Evolutionary conservation across 495 filamentous ascomycete species (phyloP), one percentile per base, ranked within the genome.

Genomic region (Jackrogersella multiformis): DNA sequence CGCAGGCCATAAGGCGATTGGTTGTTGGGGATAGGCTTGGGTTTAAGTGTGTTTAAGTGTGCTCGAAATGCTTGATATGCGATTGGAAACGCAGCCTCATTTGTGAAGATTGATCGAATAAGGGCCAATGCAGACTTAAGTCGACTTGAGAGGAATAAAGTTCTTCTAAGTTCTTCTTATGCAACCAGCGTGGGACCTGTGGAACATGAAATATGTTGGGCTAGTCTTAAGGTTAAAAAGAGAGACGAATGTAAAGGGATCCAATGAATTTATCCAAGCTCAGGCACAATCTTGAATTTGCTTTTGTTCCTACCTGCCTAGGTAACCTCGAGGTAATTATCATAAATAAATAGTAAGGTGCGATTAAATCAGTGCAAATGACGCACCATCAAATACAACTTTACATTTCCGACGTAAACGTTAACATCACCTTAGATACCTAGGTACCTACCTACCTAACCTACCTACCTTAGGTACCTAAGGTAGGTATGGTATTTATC

Each of bases 191-290:
- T 6, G 23, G 23, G 12, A 16, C 32, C 20, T 56, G 60, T 69
- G 61, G 66, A 60, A 46, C 42, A 53, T 53, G n/a, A n/a, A n/a
- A n/a, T n/a, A n/a, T 45, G 46, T 67, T 66, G 68, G 68, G 52
- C 61, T 64, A 62, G 51, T 64, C 63, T 30, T 49, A 56, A 42
- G 48, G 54, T 59, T 58, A 18, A 61, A 51, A 45, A 59, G 52
- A 24, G 46, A 61, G 45, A 45, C 53, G 35, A 21, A 41, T 45
- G 9, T 18, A 0, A n/a, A 30, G 49, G 41, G 38, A 21, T 32
- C 52, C 57, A 56, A 46, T 69, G 34, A 24, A n/a, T 61, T 46
- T 26, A 13, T 46, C 13, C 42, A 30, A 46, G 42, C 21, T 26
- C 42, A 49, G 45, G 45, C 13, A 49, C 45, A 30, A 24, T 46